Conservation (phyloP, 1,284 basidiomycete genomes). For the Ustilago hordei region DNA sequence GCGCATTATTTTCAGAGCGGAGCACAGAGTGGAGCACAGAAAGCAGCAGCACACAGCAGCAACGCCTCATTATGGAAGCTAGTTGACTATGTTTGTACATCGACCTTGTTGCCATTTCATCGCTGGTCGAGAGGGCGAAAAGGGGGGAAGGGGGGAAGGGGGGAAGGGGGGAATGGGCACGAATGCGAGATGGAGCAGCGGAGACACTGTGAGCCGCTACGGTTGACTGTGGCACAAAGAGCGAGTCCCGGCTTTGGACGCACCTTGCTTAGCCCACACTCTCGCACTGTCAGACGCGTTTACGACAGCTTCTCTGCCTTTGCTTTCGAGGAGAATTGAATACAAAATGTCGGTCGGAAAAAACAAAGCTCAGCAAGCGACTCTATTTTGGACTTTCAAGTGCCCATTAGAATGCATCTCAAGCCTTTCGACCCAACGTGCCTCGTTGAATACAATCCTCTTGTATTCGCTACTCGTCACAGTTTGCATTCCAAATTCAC, state of each 20-base stretch:
- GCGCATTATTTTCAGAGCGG: constrained; percentile 9
- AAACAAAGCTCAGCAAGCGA: no score
- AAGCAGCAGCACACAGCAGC: no score
- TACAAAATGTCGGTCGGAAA: no score
- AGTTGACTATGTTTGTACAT: no score
- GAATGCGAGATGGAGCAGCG: not conserved
- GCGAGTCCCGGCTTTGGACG: not conserved
- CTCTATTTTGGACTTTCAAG: not conserved
- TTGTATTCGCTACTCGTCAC: not conserved
- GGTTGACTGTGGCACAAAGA: not conserved
- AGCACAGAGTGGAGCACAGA: no score
- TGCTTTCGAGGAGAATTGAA: no score
- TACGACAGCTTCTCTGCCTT: constrained; percentile 1
- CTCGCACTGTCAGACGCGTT: constrained; percentile 1
- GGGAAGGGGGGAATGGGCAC: not conserved
- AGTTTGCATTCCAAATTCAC: not conserved
- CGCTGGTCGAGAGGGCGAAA: no score
- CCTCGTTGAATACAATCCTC: not conserved
- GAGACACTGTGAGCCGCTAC: no score
- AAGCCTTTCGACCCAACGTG: not conserved
- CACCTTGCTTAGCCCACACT: not conserved
- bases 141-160: no score
- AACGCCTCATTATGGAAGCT: no score
- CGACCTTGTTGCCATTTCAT: no score
- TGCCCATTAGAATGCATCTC: not conserved